Percentiles rank a stretch among this genome's conserved stretches.
phyloP scores from a whole-genome alignment of 345 rosid species.

The Sisymbrium irio region DNA sequence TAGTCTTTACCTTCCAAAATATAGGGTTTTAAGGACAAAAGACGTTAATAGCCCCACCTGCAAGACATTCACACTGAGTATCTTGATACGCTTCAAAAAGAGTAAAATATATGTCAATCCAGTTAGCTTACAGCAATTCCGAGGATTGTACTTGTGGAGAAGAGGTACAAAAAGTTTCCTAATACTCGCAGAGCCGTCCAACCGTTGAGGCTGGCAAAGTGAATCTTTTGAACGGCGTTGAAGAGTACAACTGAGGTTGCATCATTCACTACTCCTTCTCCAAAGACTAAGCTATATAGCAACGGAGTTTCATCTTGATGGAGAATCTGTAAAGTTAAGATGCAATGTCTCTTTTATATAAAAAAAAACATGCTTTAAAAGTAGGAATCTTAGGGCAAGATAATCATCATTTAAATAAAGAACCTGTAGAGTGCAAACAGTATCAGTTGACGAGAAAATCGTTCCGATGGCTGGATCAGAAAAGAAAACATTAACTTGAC shows the following conservation, averaged over 20 bases:
- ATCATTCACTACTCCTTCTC: slow-evolving; percentile 96
- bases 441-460: slow-evolving; percentile 87
- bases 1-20: slow-evolving; percentile 55
- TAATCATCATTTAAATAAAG: background rate
- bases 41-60: slow-evolving; percentile 83
- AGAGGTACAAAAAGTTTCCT: slow-evolving; percentile 71
- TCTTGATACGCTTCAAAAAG: slow-evolving; percentile 6
- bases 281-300: slow-evolving; percentile 84
- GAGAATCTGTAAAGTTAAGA: slow-evolving; percentile 52
- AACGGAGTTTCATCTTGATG: slow-evolving; percentile 88
- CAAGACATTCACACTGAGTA: slow-evolving; percentile 11
- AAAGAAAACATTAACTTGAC: slow-evolving; percentile 14
- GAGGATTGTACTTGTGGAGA: slow-evolving; percentile 71
- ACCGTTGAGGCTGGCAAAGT: slow-evolving; percentile 46
- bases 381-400: background rate
- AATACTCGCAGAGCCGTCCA: slow-evolving; percentile 41
- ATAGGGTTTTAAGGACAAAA: slow-evolving; percentile 53
- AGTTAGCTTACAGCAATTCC: slow-evolving; percentile 58
- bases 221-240: slow-evolving; percentile 79
- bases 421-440: slow-evolving; percentile 96
- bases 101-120: background rate
- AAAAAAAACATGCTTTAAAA: background rate
- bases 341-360: background rate
- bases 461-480: slow-evolving; percentile 73
- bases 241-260: slow-evolving; percentile 86